These are phyloP conservation scores for Coccomyxa subellipsoidea DNA, from an alignment of 163 green algal genomes.

Conservation along the genomic window DNA sequence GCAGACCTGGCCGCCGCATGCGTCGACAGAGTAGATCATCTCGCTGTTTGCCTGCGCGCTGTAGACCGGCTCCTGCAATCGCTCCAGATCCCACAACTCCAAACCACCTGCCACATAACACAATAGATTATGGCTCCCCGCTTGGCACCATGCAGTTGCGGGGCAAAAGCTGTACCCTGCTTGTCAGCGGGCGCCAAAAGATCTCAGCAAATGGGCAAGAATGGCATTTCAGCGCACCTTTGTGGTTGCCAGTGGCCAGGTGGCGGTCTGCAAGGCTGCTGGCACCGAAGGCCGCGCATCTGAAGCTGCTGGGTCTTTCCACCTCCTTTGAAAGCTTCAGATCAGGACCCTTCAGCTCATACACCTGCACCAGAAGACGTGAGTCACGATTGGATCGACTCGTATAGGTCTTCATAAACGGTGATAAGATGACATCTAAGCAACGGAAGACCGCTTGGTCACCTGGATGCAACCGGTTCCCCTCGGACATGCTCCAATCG, in stretches of 20 bases:
- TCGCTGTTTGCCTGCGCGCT: conserved; percentile 67
- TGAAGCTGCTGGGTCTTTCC: conserved; percentile 63
- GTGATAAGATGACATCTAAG: too few relatives aligned
- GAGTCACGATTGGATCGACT: too few relatives aligned
- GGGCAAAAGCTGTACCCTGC: neutral
- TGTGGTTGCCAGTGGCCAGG: conserved; percentile 76
- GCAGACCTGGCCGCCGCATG: conserved; percentile 66
- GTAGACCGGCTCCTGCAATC: conserved; percentile 39
- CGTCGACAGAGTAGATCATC: conserved; percentile 82
- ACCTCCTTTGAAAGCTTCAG: conserved; percentile 53
- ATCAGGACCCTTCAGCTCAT: conserved; percentile 66
- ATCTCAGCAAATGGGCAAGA: too few relatives aligned
- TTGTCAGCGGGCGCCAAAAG: neutral
- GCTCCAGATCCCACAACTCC: conserved; percentile 59
- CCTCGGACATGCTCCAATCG: conserved; percentile 60
- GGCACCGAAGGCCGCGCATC: conserved; percentile 80
- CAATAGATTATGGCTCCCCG: neutral
- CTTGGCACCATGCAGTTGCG: neutral
- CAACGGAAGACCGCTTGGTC: too few relatives aligned
- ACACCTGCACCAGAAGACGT: conserved; percentile 50
- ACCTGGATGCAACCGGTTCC: conserved; percentile 50
- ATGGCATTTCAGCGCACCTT: conserved; percentile 20
- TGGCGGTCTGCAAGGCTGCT: conserved; percentile 51
- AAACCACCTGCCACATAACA: conserved; percentile 37
- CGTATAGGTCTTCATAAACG: too few relatives aligned